Evolutionary conservation across 192 early-diverging fungal species (phyloP), one percentile per base, ranked within the genome.

Genomic region (Podila verticillata): DNA sequence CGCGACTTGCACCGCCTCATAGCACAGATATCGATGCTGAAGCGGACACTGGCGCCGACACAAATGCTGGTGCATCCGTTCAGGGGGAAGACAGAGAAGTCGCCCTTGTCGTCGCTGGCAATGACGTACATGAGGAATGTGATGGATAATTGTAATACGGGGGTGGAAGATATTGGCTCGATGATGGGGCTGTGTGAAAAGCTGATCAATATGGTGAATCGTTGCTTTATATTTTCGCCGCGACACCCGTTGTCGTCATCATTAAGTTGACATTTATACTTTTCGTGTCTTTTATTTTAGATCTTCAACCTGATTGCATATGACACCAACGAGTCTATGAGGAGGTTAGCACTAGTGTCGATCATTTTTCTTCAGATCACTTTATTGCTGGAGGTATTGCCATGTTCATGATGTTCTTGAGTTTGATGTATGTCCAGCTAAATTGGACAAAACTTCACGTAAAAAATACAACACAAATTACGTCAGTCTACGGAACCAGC

Each of bases 291-390:
- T 4, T 77, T 17, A 9, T 24, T 26, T 36, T 60, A 82, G 81
- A 66, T 78, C 54, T 82, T 82, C 63, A 85, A 82, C 57, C 19
- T 74, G 34, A 64, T 81, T 63, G 39, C 84, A 17, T 85, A 82
- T 44, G 82, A 84, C 58, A 85, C 83, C 24, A 84, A 73, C 36
- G 68, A 80, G 54, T 82, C 72, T 4, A 83, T 82, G 81, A 39
- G 61, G 20, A 44, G n/a, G 1, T 26, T 82, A 3, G 65, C 81
- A 12, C 30, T 75, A 0, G 68, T 82, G 22, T 68, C 68, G 61
- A 57, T 85, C 30, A 44, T 87, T 34, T 84, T 87, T 57, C 62
- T 87, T 1, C 86, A 85, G 3, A 86, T 87, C 22, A 87, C 85
- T 20, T 87, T 49, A 35, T 87, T 22, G 85, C 85, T 19, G 84